Base-by-base conservation (phyloP, 2,329 filamentous ascomycete species). In the Colletotrichum australisinense region DNA sequence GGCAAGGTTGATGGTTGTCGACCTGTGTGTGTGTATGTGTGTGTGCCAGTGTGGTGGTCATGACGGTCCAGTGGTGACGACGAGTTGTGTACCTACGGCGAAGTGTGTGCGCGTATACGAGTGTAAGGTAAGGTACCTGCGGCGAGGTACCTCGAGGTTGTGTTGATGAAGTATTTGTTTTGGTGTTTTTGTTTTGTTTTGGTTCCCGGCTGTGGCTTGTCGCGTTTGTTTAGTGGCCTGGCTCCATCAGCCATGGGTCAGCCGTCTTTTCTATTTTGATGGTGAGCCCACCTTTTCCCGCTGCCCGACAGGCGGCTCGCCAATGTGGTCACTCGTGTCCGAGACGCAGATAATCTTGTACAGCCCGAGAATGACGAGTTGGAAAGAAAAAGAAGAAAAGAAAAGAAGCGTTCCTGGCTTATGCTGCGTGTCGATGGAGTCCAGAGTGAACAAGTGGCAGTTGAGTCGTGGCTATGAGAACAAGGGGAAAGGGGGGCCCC, bases 171-270 rank as follows among this genome's bases (percentile, higher is more conserved):
- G 62, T 28, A 38, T 64, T 64, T 64, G 63, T 65, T 65, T 56
- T 65, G 63, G 35, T 65, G 63, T 65, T 65, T 57, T 65, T 65
- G 70, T 73, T 73, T 65, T 73, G 71, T 73, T 73, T 73, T 73
- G 67, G 60, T 71, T 66, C 69, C 53, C 49, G 67, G 67, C 56
- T 56, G 62, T 73, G 71, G 71, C 71, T 73, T 73, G 67, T 73
- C 70, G 70, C 70, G 70, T 73, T 70, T 73, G 70, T 65, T 73
- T 65, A 73, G 67, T 53, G 71, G 71, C 49, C 71, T 66, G 62
- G 62, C 55, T 62, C 67, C 62, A 65, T 70, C 56, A 28, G 58
- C 49, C 71, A 70, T 65, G 60, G 70, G 62, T 70, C 67, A 73
- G 57, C 71, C 67, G 67, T 53, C 67, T 49, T 66, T n/a, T 67